Conservation (phyloP, 768 basidiomycete species). For the Leccinellum albellum region DNA sequence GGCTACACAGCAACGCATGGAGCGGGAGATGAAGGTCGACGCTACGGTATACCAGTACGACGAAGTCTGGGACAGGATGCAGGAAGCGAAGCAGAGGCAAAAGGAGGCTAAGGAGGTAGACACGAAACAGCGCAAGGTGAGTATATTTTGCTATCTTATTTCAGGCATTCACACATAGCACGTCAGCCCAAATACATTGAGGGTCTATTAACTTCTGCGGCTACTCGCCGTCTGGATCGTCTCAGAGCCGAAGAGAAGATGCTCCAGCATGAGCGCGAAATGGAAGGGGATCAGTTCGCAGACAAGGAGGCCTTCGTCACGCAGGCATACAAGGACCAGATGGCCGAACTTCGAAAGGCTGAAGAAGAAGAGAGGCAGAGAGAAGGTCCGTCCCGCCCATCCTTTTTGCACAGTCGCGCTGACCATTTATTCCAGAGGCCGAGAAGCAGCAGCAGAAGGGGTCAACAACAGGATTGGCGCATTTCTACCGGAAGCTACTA, state of each 20-base stretch:
- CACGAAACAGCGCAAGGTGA: conserved; percentile 71
- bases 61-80: conserved; percentile 95
- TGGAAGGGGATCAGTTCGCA: conserved; percentile 88
- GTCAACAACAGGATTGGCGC: conserved; percentile 71
- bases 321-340: conserved; percentile 94
- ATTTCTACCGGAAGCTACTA: conserved; percentile 76
- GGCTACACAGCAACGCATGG: conserved; percentile 67
- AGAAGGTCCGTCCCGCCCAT: conserved; percentile 62
- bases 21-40: conserved; percentile 77
- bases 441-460: conserved; percentile 59
- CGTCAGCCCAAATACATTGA: conserved; percentile 89
- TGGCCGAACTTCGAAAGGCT: conserved; percentile 84
- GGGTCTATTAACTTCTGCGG: conserved; percentile 71
- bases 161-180: conserved; percentile 9
- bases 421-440: conserved; percentile 36
- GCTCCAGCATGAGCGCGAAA: conserved; percentile 88
- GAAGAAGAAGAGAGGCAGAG: conserved; percentile 89
- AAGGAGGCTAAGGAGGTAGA: conserved; percentile 78
- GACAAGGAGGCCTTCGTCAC: conserved; percentile 99
- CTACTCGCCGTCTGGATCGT: conserved; percentile 84
- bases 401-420: background rate
- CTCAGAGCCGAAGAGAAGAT: conserved; percentile 96
- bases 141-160: conserved; percentile 17
- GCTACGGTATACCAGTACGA: conserved; percentile 90
- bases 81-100: conserved; percentile 72